phyloP scores from a whole-genome alignment of 805 yeast genomes.

The Ogataea salicorniae region DNA sequence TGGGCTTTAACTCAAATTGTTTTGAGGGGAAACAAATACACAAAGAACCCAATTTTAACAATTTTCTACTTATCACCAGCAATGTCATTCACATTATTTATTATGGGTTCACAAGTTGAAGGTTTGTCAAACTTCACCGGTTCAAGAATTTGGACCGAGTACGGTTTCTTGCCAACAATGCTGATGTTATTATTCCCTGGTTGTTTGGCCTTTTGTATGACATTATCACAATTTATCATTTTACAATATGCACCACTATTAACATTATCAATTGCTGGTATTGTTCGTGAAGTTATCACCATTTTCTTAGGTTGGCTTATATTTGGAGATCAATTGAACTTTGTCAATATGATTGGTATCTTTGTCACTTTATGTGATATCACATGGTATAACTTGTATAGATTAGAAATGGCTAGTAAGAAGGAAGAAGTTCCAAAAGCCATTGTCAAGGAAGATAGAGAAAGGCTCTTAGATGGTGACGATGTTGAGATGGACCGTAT shows the following conservation, averaged over 20 bases:
- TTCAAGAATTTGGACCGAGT: conserved; percentile 55
- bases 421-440: conserved; percentile 4
- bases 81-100: conserved; percentile 57
- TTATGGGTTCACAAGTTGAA: conserved; percentile 64
- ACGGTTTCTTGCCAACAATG: conserved; percentile 50
- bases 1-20: conserved; percentile 90
- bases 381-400: conserved; percentile 66
- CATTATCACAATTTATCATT: conserved; percentile 75
- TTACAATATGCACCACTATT: conserved; percentile 74
- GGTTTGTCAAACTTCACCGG: conserved; percentile 48
- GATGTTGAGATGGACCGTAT: conserved; percentile 14
- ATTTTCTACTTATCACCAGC: conserved; percentile 76
- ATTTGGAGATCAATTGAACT: conserved; percentile 65
- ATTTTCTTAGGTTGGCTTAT: conserved; percentile 59
- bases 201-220: conserved; percentile 75
- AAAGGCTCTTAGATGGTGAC: conserved; percentile 11
- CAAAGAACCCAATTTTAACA: conserved; percentile 70
- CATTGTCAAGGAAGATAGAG: conserved; percentile 13
- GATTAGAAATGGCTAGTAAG: conserved; percentile 30
- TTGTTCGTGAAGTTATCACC: conserved; percentile 84
- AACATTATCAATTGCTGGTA: conserved; percentile 82
- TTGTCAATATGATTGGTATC: conserved; percentile 65
- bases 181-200: conserved; percentile 70
- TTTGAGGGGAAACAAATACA: conserved; percentile 50
- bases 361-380: conserved; percentile 67